These are phyloP conservation scores for Onygenales sp. DNA, from an alignment of 2,329 filamentous ascomycete species.

Conservation along the genomic window DNA sequence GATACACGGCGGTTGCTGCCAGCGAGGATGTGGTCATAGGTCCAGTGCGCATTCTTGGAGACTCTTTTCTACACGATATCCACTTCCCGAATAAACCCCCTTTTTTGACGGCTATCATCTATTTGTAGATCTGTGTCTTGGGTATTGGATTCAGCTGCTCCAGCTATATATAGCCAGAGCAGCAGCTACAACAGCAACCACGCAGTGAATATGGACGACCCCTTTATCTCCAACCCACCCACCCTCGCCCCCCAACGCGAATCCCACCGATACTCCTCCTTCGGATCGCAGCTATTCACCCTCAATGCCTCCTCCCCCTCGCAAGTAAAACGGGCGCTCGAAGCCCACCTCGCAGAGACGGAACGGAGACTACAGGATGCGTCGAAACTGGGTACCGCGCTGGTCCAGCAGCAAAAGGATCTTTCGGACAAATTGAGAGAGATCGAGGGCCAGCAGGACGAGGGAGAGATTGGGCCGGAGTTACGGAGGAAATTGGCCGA, in stretches of 20 bases:
- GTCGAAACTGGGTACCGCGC: constrained; percentile 74
- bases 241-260: constrained; percentile 27
- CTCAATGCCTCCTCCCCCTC: constrained; percentile 73
- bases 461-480: constrained; percentile 72
- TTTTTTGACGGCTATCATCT: too few species aligned
- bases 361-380: constrained; percentile 86
- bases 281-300: constrained; percentile 71
- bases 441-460: constrained; percentile 66
- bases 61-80: too few species aligned
- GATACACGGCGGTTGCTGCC: too few species aligned
- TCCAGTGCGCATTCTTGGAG: too few species aligned
- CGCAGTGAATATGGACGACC: constrained; percentile 39
- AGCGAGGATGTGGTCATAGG: too few species aligned
- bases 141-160: too few species aligned
- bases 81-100: too few species aligned
- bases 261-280: constrained; percentile 66
- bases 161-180: background rate
- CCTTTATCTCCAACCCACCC: constrained; percentile 45
- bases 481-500: constrained; percentile 73
- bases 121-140: too few species aligned
- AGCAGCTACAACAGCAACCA: constrained; percentile 2
- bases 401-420: constrained; percentile 79
- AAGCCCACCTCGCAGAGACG: constrained; percentile 87
- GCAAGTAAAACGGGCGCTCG: constrained; percentile 78
- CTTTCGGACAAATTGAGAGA: constrained; percentile 74